Evolutionary conservation across 208 protist species (phyloP), one percentile per base, ranked within the genome.

Genomic region (Wallacemonas rigidus): DNA sequence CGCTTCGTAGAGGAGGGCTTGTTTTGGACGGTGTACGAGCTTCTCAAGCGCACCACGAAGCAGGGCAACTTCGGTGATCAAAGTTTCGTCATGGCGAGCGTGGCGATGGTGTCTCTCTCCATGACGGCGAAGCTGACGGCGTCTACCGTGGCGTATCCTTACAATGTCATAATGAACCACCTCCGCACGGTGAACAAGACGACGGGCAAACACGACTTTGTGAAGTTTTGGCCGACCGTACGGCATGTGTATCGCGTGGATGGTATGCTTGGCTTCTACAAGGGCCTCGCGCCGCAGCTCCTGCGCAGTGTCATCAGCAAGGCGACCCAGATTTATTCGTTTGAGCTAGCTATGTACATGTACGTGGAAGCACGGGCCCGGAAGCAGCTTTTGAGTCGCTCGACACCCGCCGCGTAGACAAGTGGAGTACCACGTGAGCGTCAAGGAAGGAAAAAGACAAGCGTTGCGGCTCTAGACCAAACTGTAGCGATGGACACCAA

Each of bases 161-260:
- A 97, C 79, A 97, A 97, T 70, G 93, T 95, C 40, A 79, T 97
- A 43, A 95, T 95, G 87, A 95, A 86, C 50, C 92, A 97, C 69
- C 64, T 97, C 17, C 90, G 92, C 57, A 95, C 87, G 7, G 90
- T 95, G 54, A 95, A 95, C 81, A 90, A 87, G 54, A 62, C 71
- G 1, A 97, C 90, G 2, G 88, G 92, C 6, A 78, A 80, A 51
- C 85, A 90, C 76, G 90, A 97, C 68, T 88, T 93, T 67, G 80
- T 86, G 35, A 67, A 75, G 35, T 67, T 94, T 17, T 11, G 77
- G 45, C 88, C 88, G 1, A 97, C 92, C 1, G 51, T 95, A 9
- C 77, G 73, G 39, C 87, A 95, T 71, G 85, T 97, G 50, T 97
- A 95, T 64, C 57, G 53, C 0, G 69, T 71, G 1, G 92, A 97